Evolutionary conservation across 1,139 yeast species (phyloP), one percentile per base, ranked within the genome.

Genomic region (Geotrichum restrictum): DNA sequence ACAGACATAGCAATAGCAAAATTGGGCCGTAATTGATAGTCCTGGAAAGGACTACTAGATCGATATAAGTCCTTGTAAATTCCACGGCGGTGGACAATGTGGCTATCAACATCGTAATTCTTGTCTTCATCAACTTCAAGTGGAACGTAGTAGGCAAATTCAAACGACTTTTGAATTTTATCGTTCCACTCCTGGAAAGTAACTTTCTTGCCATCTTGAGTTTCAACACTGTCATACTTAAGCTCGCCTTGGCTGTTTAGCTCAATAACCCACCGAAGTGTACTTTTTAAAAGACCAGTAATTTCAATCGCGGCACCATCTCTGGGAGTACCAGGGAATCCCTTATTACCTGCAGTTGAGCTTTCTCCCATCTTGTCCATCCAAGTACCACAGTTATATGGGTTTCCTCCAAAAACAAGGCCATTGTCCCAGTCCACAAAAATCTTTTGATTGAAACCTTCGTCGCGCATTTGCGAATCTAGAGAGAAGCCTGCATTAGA

Each of bases 291-390:
- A 58, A 93, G 73, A 0, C 98, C 98, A 63, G 82, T 89, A 56
- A 93, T 85, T 69, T 93, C 98, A 54, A 93, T 77, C 1, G 96
- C 97, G 1, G 97, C 96, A 42, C 98, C 98, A 69, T 91, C 96
- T 67, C 98, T 79, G 36, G 98, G 98, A 0, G 98, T 93, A 1
- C 98, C 98, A 0, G 98, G 98, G 39, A 80, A 75, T 14, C 98
- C 98, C 63, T 83, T 85, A 56, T 82, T 84, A 1, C 87, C 85
- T 0, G 98, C 97, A 55, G 70, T 74, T 49, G 71, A 81, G 64
- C 96, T 87, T 71, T 93, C 98, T 19, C 98, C 98, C 98, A 93
- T 93, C 72, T 93, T 93, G 70, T 93, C 98, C 97, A 91, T 93
- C 98, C 98, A 93, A 0, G 98, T 93, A 21, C 98, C 98, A 73